These are phyloP conservation scores for Porphyrellus cyaneotinctus DNA, from an alignment of 768 basidiomycete genomes.

Conservation along the genomic window DNA sequence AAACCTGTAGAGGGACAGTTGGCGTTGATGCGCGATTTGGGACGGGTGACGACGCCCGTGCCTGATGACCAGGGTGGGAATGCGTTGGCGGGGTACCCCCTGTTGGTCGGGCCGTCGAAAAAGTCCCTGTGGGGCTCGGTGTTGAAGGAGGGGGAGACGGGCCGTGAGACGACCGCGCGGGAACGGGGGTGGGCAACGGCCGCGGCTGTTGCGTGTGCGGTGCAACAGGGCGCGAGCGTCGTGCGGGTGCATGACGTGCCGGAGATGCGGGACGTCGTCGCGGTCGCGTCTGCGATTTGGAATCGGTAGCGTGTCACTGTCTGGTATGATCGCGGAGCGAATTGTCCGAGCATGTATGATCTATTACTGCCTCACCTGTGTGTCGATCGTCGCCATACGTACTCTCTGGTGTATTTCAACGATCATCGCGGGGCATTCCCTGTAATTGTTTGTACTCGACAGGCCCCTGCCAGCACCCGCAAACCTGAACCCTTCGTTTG, in stretches of 20 bases:
- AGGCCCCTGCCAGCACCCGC: too few species aligned
- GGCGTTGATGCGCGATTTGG: conserved; percentile 53
- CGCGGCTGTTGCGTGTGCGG: conserved; percentile 66
- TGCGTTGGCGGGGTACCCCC: conserved; percentile 54
- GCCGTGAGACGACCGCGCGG: conserved; percentile 53
- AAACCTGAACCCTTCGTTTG: too few species aligned
- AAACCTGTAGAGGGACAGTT: conserved; percentile 77
- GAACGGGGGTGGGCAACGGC: conserved; percentile 80
- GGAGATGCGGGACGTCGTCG: conserved; percentile 70
- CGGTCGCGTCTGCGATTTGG: conserved; percentile 63
- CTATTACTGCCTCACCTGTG: too few species aligned
- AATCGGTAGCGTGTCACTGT: background rate
- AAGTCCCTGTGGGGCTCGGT: conserved; percentile 82
- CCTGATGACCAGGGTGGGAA: conserved; percentile 41
- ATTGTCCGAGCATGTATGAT: too few species aligned
- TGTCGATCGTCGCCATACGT: too few species aligned
- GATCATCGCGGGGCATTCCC: too few species aligned
- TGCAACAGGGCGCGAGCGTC: conserved; percentile 67
- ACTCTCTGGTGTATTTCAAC: too few species aligned
- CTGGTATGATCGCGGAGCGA: too few species aligned
- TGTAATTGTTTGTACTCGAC: too few species aligned
- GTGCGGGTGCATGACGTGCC: conserved; percentile 81
- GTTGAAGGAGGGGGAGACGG: conserved; percentile 47
- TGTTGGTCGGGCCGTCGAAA: conserved; percentile 73
- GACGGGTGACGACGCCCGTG: conserved; percentile 37